Evolutionary conservation across 768 basidiomycete species (phyloP), one percentile per base, ranked within the genome.

Genomic region (Serendipita sp.): DNA sequence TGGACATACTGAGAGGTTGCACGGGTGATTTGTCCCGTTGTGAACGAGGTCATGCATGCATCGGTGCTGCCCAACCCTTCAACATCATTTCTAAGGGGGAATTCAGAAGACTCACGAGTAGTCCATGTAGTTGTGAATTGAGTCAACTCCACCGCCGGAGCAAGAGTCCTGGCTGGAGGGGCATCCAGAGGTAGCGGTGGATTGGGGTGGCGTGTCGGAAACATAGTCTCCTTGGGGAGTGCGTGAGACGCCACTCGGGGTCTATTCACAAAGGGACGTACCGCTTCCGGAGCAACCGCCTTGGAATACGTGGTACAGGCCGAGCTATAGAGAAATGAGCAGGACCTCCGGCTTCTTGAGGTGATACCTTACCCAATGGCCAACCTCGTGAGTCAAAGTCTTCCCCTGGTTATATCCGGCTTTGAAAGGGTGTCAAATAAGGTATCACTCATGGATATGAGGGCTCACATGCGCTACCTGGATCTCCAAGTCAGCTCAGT

Each of bases 221-320:
- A 23, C 23, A 23, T 23, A 23, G 23, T 23, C 66, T 68, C 28
- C 68, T 66, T 13, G 18, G 44, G 44, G n/a, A 46, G 44, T 11
- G n/a, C 11, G 44, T 46, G 11, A 46, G 44, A 46, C n/a, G 44
- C 13, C n/a, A n/a, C 44, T 46, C 13, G 1, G 44, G 11, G 11
- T 11, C 11, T n/a, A 46, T 46, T 11, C 44, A 13, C 63, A 64
- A 34, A 71, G 70, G 41, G n/a, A 62, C 65, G 70, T 70, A 3
- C 70, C 71, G n/a, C 30, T 35, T 8, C 65, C 67, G 16, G 63
- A 30, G 70, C 71, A 71, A 11, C 70, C 71, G 23, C 70, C 76
- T 70, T 76, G 71, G 70, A 78, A 79, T 2, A 75, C 76, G 69
- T 78, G 76, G 67, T 75, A 75, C 10, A 77, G 69, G 5, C 76